A percentile compares a stretch with the other conserved stretches of the same genome.
These are phyloP conservation scores for Cucumis melo DNA, from an alignment of 306 rosid genomes.

Conservation along the genomic window DNA sequence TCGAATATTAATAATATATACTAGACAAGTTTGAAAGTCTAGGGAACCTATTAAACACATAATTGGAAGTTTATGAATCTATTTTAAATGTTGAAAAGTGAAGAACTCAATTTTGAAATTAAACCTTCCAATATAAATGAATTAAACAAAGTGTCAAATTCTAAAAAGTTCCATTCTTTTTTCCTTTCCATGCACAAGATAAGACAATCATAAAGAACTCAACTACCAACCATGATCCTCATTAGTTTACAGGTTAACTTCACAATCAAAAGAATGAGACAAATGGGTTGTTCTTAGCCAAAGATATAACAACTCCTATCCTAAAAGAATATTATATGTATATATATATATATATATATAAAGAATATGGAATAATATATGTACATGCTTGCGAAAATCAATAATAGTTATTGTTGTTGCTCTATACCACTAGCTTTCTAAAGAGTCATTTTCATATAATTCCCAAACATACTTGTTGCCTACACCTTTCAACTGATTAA, in stretches of 20 bases:
- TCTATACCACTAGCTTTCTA: background rate
- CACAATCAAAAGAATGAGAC: slow-evolving; percentile 1
- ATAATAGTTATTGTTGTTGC: background rate
- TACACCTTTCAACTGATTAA: background rate
- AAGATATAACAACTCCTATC: background rate
- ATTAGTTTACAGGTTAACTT: background rate
- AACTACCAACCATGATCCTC: background rate
- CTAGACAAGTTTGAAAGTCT: too few relatives aligned
- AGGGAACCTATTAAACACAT: too few relatives aligned
- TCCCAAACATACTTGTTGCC: slow-evolving; percentile 1
- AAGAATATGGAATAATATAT: background rate
- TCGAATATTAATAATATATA: too few relatives aligned
- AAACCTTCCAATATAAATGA: too few relatives aligned
- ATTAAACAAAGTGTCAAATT: too few relatives aligned
- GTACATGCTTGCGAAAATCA: background rate
- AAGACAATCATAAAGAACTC: background rate
- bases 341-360: too few relatives aligned
- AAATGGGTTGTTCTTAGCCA: background rate
- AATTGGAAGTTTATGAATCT: too few relatives aligned
- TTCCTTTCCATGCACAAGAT: background rate
- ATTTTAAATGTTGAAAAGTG: too few relatives aligned
- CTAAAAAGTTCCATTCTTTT: too few relatives aligned
- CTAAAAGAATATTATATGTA: background rate
- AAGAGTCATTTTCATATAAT: background rate
- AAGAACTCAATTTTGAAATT: too few relatives aligned